Percentiles rank a stretch among this genome's conserved stretches.
These are phyloP conservation scores for Pholiota molesta DNA, from an alignment of 768 basidiomycete genomes.

Conservation along the genomic window DNA sequence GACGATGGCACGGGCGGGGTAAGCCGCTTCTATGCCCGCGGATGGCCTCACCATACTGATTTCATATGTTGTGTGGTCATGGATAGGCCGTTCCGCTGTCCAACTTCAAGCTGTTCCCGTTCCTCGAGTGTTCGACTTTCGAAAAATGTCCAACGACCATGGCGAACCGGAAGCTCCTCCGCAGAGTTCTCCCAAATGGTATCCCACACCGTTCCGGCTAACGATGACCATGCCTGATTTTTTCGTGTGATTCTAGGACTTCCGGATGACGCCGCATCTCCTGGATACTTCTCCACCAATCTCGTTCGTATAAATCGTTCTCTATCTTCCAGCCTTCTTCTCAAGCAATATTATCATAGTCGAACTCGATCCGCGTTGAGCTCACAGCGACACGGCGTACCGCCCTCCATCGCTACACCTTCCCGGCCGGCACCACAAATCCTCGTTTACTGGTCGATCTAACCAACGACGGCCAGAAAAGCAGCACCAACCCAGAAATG, in stretches of 20 bases:
- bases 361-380: constrained; percentile 59
- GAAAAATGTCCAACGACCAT: constrained; percentile 55
- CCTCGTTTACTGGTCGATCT: constrained; percentile 64
- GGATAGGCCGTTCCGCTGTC: constrained; percentile 54
- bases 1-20: constrained; percentile 67
- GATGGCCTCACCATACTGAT: not conserved
- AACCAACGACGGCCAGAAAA: constrained; percentile 62
- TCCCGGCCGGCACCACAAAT: constrained; percentile 45
- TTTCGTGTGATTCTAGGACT: constrained; percentile 36
- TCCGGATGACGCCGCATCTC: constrained; percentile 63
- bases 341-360: constrained; percentile 31
- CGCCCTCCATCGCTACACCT: constrained; percentile 62
- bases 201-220: constrained; percentile 7
- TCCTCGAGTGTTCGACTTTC: constrained; percentile 52
- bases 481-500: constrained; percentile 51
- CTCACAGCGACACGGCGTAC: constrained; percentile 61
- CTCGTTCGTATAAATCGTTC: constrained; percentile 36
- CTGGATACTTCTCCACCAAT: constrained; percentile 69
- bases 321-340: not conserved
- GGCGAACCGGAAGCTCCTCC: constrained; percentile 43
- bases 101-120: constrained; percentile 64
- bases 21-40: constrained; percentile 17
- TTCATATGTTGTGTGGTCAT: not conserved
- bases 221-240: not conserved
- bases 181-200: constrained; percentile 57